phyloP scores from a whole-genome alignment of 2,329 filamentous ascomycete genomes.

The Monosporascus sp. region DNA sequence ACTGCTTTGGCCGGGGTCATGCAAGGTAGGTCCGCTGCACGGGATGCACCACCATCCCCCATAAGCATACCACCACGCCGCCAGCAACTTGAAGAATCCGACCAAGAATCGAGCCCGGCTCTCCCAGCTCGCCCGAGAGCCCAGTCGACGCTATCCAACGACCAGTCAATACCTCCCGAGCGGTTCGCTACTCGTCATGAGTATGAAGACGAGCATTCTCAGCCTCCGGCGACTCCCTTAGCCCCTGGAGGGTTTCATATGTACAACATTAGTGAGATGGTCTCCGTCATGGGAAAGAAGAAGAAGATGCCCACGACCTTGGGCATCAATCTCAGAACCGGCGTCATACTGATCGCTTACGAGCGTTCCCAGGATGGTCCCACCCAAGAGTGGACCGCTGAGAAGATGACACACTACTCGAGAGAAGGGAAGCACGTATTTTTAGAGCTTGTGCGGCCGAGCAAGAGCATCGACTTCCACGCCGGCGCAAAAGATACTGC shows the following conservation, averaged over 20 bases:
- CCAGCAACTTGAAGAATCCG: constrained; percentile 59
- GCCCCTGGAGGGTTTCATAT: constrained; percentile 82
- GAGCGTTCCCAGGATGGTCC: constrained; percentile 79
- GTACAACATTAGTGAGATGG: constrained; percentile 97
- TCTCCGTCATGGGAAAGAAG: constrained; percentile 91
- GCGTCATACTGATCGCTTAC: constrained; percentile 83
- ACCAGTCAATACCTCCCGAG: constrained; percentile 18
- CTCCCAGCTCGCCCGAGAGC: constrained; percentile 30
- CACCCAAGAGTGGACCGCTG: constrained; percentile 87
- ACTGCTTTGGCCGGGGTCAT: constrained; percentile 53
- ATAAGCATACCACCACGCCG: constrained; percentile 42
- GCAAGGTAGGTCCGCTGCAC: constrained; percentile 36
- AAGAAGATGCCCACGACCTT: constrained; percentile 98
- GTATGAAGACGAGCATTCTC: constrained; percentile 23
- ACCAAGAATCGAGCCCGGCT: constrained; percentile 52
- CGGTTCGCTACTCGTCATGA: constrained; percentile 31
- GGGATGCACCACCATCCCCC: constrained; percentile 45
- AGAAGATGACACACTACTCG: constrained; percentile 95
- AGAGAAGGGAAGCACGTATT: constrained; percentile 98
- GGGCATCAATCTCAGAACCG: constrained; percentile 86
- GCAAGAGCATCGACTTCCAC: constrained; percentile 94
- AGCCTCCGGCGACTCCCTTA: constrained; percentile 39
- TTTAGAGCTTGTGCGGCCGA: constrained; percentile 83
- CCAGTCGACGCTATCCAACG: constrained; percentile 17
- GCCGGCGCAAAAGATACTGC: constrained; percentile 96